phyloP scores from a whole-genome alignment of 352 stramenopile species.

The Thraustochytrium striatum region DNA sequence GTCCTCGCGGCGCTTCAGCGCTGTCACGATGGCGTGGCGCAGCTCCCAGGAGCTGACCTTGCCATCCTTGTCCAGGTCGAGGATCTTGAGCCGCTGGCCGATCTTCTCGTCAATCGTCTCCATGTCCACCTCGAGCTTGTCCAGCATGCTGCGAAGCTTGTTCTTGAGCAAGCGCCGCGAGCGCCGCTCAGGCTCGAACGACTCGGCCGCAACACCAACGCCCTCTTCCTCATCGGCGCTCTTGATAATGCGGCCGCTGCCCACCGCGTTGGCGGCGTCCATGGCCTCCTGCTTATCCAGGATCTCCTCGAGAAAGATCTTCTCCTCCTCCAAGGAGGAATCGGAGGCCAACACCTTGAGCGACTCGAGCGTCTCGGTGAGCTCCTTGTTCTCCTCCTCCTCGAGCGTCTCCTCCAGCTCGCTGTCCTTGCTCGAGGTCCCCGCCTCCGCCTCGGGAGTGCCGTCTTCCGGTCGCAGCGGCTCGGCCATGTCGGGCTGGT shows the following conservation, averaged over 20 bases:
- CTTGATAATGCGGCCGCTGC: constrained; percentile 46
- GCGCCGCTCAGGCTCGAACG: constrained; percentile 18
- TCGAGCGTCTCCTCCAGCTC: not conserved
- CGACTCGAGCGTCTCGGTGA: constrained; percentile 5
- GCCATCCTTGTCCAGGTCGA: constrained; percentile 94
- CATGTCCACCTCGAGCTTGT: constrained; percentile 71
- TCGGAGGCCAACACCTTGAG: constrained; percentile 46
- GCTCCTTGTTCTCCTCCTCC: constrained; percentile 45
- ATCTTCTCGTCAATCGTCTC: constrained; percentile 90
- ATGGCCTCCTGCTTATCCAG: constrained; percentile 71
- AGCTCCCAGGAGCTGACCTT: constrained; percentile 90
- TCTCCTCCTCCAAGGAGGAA: constrained; percentile 69
- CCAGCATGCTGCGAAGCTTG: constrained; percentile 76
- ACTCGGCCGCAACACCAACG: not conserved
- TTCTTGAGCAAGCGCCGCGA: constrained; percentile 55
- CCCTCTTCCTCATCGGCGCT: not conserved
- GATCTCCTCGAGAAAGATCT: constrained; percentile 65
- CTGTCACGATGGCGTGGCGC: constrained; percentile 85
- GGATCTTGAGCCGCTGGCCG: constrained; percentile 92
- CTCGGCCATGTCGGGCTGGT: constrained; percentile 15
- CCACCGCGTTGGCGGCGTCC: constrained; percentile 56
- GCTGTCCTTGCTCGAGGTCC: not conserved
- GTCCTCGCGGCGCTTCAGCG: constrained; percentile 72
- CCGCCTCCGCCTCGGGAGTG: not conserved
- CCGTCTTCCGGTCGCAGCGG: not conserved